Percentiles rank a stretch among this genome's conserved stretches.
These are phyloP conservation scores for Asterochloris erici DNA, from an alignment of 139 green algal species.

Conservation along the genomic window DNA sequence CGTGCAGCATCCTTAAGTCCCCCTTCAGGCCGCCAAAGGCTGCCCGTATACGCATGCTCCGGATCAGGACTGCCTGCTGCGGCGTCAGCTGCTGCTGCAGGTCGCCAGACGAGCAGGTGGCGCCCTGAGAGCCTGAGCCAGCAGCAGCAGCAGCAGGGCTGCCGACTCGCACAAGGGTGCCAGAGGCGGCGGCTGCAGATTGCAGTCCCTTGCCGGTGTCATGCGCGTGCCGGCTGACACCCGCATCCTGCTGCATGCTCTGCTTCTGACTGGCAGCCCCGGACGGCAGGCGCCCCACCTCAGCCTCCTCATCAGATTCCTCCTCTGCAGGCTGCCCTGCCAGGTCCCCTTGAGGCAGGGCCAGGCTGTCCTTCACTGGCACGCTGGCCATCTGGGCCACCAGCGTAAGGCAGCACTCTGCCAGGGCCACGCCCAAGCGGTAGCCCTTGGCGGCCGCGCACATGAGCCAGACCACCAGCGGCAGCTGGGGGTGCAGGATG, in stretches of 20 bases:
- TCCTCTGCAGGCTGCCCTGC: background rate
- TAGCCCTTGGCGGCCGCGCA: conserved; percentile 34
- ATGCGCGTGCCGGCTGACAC: too few relatives aligned
- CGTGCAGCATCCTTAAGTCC: conserved; percentile 46
- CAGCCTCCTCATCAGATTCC: too few relatives aligned
- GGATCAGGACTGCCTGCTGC: conserved; percentile 34
- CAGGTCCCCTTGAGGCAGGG: background rate
- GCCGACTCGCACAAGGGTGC: too few relatives aligned
- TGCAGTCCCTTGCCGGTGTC: too few relatives aligned
- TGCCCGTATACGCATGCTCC: conserved; percentile 38
- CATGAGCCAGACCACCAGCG: conserved; percentile 57
- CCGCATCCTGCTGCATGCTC: too few relatives aligned
- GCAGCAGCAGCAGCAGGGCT: background rate
- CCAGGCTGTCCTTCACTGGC: conserved; percentile 28
- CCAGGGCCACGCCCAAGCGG: background rate
- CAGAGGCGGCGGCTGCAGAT: too few relatives aligned
- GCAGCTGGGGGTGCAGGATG: conserved; percentile 50
- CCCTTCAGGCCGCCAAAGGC: conserved; percentile 50
- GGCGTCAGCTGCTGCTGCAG: background rate
- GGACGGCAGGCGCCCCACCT: too few relatives aligned
- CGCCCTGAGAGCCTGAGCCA: background rate
- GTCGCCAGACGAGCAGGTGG: too few relatives aligned
- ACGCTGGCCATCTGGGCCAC: conserved; percentile 40
- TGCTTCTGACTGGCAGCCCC: too few relatives aligned
- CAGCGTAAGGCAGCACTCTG: conserved; percentile 27